Evolutionary conservation across 768 basidiomycete species (phyloP).

Genomic region (Tubosaeta sp.): DNA sequence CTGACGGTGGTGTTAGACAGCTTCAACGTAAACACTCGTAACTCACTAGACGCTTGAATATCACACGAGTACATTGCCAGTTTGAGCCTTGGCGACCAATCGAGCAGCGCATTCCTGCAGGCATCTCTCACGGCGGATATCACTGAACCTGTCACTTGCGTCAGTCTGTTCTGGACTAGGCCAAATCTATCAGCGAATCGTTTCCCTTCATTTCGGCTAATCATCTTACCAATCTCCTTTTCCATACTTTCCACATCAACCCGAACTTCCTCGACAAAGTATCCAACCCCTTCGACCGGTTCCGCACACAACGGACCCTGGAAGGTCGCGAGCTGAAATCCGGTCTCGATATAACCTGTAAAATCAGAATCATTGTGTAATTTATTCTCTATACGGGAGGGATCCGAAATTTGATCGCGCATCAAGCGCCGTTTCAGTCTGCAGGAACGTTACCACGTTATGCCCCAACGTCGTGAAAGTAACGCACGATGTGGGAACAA

Average conservation of each 20-base stretch:
- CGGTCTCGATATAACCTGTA: constrained; percentile 81
- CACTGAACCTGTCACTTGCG: constrained; percentile 86
- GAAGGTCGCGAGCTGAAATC: constrained; percentile 92
- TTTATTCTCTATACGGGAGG: constrained; percentile 31
- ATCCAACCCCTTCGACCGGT: constrained; percentile 90
- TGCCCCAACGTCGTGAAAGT: constrained; percentile 6
- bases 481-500: constrained; percentile 53
- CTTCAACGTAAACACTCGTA: neutral
- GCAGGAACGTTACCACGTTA: constrained; percentile 7
- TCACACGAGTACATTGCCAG: constrained; percentile 99
- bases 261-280: constrained; percentile 76
- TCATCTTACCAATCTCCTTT: constrained; percentile 60
- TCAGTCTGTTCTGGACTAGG: constrained; percentile 71
- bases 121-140: constrained; percentile 88
- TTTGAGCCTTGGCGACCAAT: constrained; percentile 97
- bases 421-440: constrained; percentile 53
- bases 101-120: constrained; percentile 83
- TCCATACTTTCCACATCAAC: constrained; percentile 56
- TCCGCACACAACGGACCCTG: constrained; percentile 95
- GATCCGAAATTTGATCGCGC: constrained; percentile 32
- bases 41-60: constrained; percentile 94
- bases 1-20: constrained; percentile 36
- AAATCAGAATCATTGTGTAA: constrained; percentile 50
- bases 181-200: constrained; percentile 11
- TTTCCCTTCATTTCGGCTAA: constrained; percentile 1